Base-by-base conservation (phyloP, 768 basidiomycete species). In the Strobilomyces echinocephalus region DNA sequence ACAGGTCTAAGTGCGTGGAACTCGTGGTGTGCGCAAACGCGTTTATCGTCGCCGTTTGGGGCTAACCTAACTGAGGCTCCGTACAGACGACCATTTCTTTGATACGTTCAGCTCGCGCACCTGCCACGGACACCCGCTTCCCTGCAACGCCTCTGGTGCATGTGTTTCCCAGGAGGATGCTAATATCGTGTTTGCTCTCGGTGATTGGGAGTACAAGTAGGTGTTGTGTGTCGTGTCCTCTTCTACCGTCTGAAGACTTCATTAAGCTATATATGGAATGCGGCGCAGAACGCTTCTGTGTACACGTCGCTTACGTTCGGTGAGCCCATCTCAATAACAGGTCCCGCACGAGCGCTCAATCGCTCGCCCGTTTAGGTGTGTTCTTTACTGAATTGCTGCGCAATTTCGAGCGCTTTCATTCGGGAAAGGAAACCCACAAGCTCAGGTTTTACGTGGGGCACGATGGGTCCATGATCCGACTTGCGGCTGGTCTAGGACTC, bases 191-290 rank as follows among this genome's bases (percentile, higher is more conserved):
- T 84, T 76, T 58, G 73, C 79, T 18, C 71, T 82, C 5, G 82
- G 81, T 0, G 79, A 80, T 53, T 84, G 80, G 79, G 82, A 84
- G 63, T 83, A 84, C 54, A 78, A 72, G 53, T 84, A 69, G 65
- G 55, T 53, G 5, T 18, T 30, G 6, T 14, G 34, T 14, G 28
- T 26, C 33, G 33, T 38, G 46, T 50, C 26, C 15, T 46, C 35
- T 8, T 24, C 5, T n/a, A 3, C 6, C 0, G 4, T 42, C 42
- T 60, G 46, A 58, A 28, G 10, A 33, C 15, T 24, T 0, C 28
- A 1, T 45, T 15, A 57, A 79, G 78, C 46, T 79, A 79, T 58
- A 77, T 79, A 60, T 79, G 76, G 74, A 78, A 76, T 53, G 58
- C 72, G 0, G 79, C 78, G 5, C 66, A 73, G 52, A 76, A 76